These are phyloP conservation scores for Crucihimalaya himalaica DNA, from an alignment of 345 rosid species.

Conservation along the genomic window DNA sequence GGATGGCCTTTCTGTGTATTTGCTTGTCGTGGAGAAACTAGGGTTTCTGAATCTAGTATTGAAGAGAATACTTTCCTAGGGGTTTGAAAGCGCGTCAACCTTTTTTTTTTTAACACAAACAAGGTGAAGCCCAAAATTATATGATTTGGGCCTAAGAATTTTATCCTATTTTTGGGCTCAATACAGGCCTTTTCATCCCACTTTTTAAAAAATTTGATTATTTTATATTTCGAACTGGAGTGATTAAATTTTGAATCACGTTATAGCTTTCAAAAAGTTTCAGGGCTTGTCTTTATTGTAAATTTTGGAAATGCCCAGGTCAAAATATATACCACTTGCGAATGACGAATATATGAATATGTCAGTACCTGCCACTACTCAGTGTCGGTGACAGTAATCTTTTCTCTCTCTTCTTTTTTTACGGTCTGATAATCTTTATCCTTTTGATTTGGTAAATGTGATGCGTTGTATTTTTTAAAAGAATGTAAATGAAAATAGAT, in stretches of 20 bases:
- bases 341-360: too few species aligned
- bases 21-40: not conserved
- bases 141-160: not conserved
- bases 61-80: not conserved
- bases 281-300: too few species aligned
- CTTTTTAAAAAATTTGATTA: too few species aligned
- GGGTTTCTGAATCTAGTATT: constrained; percentile 30
- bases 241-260: too few species aligned
- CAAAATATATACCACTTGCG: too few species aligned
- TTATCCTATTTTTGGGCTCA: not conserved
- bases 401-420: too few species aligned
- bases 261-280: too few species aligned
- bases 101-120: not conserved
- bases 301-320: too few species aligned
- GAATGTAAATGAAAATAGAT: not conserved
- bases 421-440: too few species aligned
- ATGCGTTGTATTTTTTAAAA: not conserved
- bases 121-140: not conserved
- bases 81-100: constrained; percentile 10
- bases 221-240: too few species aligned
- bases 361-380: too few species aligned
- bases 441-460: not conserved
- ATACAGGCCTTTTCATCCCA: not conserved
- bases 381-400: too few species aligned
- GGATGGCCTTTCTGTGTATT: not conserved